These are phyloP conservation scores for Leucocoprinus leucothites DNA, from an alignment of 768 basidiomycete species.

Conservation along the genomic window DNA sequence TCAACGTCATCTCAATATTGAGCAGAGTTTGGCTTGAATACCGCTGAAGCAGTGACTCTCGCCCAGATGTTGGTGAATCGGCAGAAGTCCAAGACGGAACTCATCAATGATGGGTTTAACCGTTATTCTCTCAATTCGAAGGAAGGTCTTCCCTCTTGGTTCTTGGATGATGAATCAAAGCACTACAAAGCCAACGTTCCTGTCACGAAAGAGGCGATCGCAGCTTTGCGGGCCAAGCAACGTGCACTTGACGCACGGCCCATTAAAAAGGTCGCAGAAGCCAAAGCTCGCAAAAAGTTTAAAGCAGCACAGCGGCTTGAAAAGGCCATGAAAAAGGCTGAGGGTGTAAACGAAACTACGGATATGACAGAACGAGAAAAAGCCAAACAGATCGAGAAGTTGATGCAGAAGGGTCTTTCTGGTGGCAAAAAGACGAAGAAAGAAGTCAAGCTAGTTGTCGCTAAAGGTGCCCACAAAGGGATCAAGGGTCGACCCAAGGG, in stretches of 20 bases:
- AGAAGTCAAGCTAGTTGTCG: slow-evolving; percentile 85
- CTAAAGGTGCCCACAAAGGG: slow-evolving; percentile 86
- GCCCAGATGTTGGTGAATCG: slow-evolving; percentile 92
- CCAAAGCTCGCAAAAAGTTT: slow-evolving; percentile 95
- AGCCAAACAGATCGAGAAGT: slow-evolving; percentile 87
- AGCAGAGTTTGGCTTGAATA: slow-evolving; percentile 62
- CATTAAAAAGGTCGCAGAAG: slow-evolving; percentile 98
- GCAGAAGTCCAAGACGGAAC: slow-evolving; percentile 79
- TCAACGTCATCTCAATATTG: slow-evolving; percentile 5
- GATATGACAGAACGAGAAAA: slow-evolving; percentile 97
- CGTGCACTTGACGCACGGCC: slow-evolving; percentile 94
- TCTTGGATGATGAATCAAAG: slow-evolving; percentile 93
- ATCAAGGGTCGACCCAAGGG: slow-evolving; percentile 93
- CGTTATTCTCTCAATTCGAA: slow-evolving; percentile 89
- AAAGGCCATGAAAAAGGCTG: slow-evolving; percentile 94
- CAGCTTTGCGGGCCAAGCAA: slow-evolving; percentile 81
- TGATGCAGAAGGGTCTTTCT: slow-evolving; percentile 80
- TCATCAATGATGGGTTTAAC: slow-evolving; percentile 95
- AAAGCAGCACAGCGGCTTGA: slow-evolving; percentile 82
- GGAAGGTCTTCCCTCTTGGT: slow-evolving; percentile 93
- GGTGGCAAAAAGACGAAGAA: slow-evolving; percentile 65
- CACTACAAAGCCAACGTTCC: slow-evolving; percentile 93
- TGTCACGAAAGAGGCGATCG: slow-evolving; percentile 94
- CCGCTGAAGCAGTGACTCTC: slow-evolving; percentile 87
- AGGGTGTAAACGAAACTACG: slow-evolving; percentile 81